Evolutionary conservation across 164 flowering plant species (phyloP), one percentile per base, ranked within the genome.

Genomic region (Stephania cephalantha): DNA sequence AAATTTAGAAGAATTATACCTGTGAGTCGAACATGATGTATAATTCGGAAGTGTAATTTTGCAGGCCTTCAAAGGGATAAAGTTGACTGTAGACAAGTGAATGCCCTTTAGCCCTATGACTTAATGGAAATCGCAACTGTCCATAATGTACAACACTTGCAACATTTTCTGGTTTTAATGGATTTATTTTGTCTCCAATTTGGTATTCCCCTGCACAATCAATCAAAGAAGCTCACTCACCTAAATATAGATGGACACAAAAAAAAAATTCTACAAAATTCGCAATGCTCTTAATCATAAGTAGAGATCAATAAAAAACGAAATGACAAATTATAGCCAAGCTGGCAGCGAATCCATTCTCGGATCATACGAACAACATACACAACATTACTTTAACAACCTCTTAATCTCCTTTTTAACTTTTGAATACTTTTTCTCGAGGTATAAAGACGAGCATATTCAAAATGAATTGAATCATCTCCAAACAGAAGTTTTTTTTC

Each of bases 1-100:
- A 46, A 29, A 64, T 61, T 63, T 20, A 48, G 18, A 8, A 18
- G 46, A 55, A 69, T 12, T 12, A 63, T 78, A 92, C 99, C 99
- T 64, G 88, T 90, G 58, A 95, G 90, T 63, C 87, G 93, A 79
- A 91, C 98, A 81, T 93, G 99, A 78, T 93, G 99, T 30, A 95
- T 93, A 25, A 95, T 92, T 35, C 98, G 20, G 99, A 95, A 45
- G 93, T 90, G 78, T 95, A 95, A 76, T 95, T 95, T 79, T 85
- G 87, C 30, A 95, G 88, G 30, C 94, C 96, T 78, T 91, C 82
- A 73, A 87, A 93, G 13, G 95, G 98, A 78, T 95, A 93, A n/a
- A 89, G 88, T 73, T 93, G 99, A 69, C 65, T 88, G 80, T 95
- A 95, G 73, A 95, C 81, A 48, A 87, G 91, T 45, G 99, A 88